Base-by-base conservation (phyloP, 2,329 filamentous ascomycete genomes). In the Hypoxylon rubiginosum region DNA sequence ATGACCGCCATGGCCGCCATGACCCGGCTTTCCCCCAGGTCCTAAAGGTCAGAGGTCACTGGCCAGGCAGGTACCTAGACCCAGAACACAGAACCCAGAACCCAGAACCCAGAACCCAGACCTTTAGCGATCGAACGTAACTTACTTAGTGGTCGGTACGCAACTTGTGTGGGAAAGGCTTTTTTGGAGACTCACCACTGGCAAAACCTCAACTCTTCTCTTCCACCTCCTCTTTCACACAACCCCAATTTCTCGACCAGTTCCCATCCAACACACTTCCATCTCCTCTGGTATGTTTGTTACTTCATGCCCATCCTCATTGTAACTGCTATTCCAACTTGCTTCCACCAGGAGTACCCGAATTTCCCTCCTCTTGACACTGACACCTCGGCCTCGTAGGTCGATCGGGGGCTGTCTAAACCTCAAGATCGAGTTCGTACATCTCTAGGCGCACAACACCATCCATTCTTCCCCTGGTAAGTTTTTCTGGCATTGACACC, bases 381-480 rank as follows among this genome's bases (percentile, higher is more conserved):
- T 71, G 53, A 70, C 57, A 61, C 62, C 55, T 62, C 70, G 24
- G 55, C 63, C 53, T 70, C 52, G 62, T 64, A 74, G 72, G 64
- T 73, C 68, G 73, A 73, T 72, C 70, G 67, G 68, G 69, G 67
- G 56, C 41, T 62, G 70, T 72, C 71, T 67, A 67, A 51, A 65
- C 66, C 72, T 71, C 70, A 67, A 73, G 64, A 63, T 73, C 72
- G 72, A 74, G 72, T 77, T 74, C 67, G 70, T 73, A 71, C 75
- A 75, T 75, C 71, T 71, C 70, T 73, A 69, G 66, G 75, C 64
- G 74, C 69, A 69, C 77, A 76, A 73, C 75, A 72, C 72, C 76
- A 73, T 76, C 76, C 61, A 64, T 71, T 68, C 64, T 70, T 65
- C 66, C 71, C 74, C 68, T 73, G 71, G 81, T 83, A 76, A 79